Evolutionary conservation across 2,329 filamentous ascomycete species (phyloP), one percentile per base, ranked within the genome.

Genomic region (Talaromyces sp.): DNA sequence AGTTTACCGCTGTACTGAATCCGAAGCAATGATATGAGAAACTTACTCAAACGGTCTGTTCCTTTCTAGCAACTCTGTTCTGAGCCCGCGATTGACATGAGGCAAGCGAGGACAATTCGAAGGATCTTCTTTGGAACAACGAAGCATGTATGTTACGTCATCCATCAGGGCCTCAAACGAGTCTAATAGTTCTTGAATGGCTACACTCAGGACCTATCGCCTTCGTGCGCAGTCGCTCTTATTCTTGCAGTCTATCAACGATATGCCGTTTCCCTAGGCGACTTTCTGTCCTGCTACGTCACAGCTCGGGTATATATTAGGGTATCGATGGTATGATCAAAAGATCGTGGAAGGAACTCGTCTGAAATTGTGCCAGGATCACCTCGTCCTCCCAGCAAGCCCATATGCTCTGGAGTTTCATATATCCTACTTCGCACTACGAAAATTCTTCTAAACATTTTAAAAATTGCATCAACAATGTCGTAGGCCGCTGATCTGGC

Each of bases 191-290:
- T 3, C 5, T 2, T 28, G 44, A 5, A 46, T 52, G 52, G 58
- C 4, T 60, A 60, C 35, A 50, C 52, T 5, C 42, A 60, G 40
- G 42, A 60, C 23, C 18, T 60, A 7, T n/a, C 58, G 12, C 44
- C 58, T 40, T 60, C 42, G 2, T 60, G 58, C 11, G 58, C 58
- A 8, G 58, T 14, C 0, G 18, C 31, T 23, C 44, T 60, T 1
- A 60, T 60, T 39, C 46, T 60, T 11, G 12, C 58, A 28, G 58
- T 52, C 2, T 39, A 44, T 14, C n/a, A 2, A 7, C 44, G 58
- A 39, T 52, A 52, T 40, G 6, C 31, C 3, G 40, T 46, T 35
- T 59, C 50, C 16, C 6, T 59, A 7, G 40, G 57, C 25, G 28
- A 59, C 12, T 59, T 59, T 9, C 37, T 59, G n/a, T 48, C 57